Evolutionary conservation across 2,329 filamentous ascomycete genomes (phyloP), one percentile per base, ranked within the genome.

Genomic region (Periconia sp.): DNA sequence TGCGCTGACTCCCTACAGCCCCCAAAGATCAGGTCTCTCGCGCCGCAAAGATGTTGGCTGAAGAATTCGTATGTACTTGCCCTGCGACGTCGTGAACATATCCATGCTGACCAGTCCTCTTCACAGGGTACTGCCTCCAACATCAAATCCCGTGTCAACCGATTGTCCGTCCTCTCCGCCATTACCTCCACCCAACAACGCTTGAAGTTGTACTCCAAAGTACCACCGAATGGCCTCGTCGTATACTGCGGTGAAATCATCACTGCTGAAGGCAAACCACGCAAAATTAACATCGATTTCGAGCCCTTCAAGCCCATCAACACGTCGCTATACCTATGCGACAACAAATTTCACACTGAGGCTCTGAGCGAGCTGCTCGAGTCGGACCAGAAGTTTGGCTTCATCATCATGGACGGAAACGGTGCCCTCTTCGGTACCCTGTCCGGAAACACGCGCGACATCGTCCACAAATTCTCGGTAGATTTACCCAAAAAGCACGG

Each of bases 191-290:
- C 94, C 68, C 95, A 99, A 80, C 94, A 99, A 82, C 90, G 94
- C 76, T 87, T 99, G 63, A 99, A 99, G 85, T 85, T 99, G 46
- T 99, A 99, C 82, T 96, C 92, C 80, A 97, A 97, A 79, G 94
- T 99, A 53, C 94, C 95, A 31, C 91, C 94, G 47, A 99, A 99
- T 78, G 94, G 94, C 56, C 82, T 99, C 63, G 94, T 99, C 62
- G 90, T 99, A 65, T 99, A 99, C 85, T 99, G 94, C 77, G 94
- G 94, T 87, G 94, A 99, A 97, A 97, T 99, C 76, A 88, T 99
- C 82, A 99, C 94, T 52, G 88, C 88, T 30, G 94, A 99, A 82
- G 94, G 94, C 78, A 99, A 99, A 79, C 94, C 99, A 81, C 85
- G 94, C 73, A 99, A 97, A 83, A 95, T 99, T 82, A 99, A 99